Evolutionary conservation across 1,139 yeast genomes (phyloP).

Genomic region (Scheffersomyces parashehatae): DNA sequence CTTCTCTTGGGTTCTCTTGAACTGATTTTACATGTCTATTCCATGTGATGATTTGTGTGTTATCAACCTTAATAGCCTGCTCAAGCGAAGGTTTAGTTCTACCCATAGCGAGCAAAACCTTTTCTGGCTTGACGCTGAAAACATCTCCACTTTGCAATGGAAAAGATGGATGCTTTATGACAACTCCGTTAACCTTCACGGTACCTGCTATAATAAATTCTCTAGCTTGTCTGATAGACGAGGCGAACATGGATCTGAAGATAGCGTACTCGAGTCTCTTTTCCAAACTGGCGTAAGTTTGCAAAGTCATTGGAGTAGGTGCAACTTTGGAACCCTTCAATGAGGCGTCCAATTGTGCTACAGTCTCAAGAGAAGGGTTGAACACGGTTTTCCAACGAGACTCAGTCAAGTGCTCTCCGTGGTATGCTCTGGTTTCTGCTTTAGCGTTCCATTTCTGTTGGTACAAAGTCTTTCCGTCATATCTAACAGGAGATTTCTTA

Average conservation of each 20-base stretch:
- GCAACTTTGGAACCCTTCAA: constrained; percentile 56
- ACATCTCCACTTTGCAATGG: constrained; percentile 83
- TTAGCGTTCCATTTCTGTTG: constrained; percentile 94
- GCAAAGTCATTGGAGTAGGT: constrained; percentile 79
- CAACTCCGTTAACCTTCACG: constrained; percentile 82
- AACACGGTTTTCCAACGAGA: constrained; percentile 74
- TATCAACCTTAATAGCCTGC: constrained; percentile 67
- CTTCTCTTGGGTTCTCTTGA: constrained; percentile 55
- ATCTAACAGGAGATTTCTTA: constrained; percentile 59
- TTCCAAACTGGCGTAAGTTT: constrained; percentile 86
- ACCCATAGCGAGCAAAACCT: constrained; percentile 84
- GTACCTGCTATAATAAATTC: constrained; percentile 81
- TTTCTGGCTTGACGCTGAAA: constrained; percentile 81
- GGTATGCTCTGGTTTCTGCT: constrained; percentile 90
- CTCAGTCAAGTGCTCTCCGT: constrained; percentile 92
- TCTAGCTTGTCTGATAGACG: constrained; percentile 92
- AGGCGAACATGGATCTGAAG: constrained; percentile 90
- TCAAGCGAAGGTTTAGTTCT: constrained; percentile 74
- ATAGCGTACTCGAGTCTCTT: constrained; percentile 86
- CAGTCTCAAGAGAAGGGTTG: constrained; percentile 75
- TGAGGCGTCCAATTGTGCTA: constrained; percentile 80
- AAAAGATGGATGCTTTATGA: constrained; percentile 77
- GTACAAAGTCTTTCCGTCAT: constrained; percentile 61
- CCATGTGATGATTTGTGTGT: constrained; percentile 72
- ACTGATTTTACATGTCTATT: constrained; percentile 67